phyloP scores from a whole-genome alignment of 202 grass and related monocot species.

The Cymbopogon flexuosus region DNA sequence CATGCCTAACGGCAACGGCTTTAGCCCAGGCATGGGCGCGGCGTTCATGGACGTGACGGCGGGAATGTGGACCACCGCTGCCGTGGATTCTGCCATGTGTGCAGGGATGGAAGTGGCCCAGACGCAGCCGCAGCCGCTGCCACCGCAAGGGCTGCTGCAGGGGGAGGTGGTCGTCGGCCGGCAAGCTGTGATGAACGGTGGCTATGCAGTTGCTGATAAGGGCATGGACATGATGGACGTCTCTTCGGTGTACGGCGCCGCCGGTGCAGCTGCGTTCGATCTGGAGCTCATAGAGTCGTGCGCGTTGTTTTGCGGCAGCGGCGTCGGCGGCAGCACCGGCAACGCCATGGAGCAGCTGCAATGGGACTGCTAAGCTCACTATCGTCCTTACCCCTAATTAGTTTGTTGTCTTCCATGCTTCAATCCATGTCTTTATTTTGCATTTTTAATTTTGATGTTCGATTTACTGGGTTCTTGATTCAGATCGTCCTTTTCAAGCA shows the following conservation, averaged over 20 bases:
- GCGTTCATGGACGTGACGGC: constrained; percentile 58
- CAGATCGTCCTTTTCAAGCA: constrained; percentile 23
- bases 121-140: constrained; percentile 23
- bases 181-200: constrained; percentile 27
- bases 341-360: constrained; percentile 75
- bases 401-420: constrained; percentile 11
- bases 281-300: constrained; percentile 85
- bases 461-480: constrained; percentile 26
- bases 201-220: constrained; percentile 31
- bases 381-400: constrained; percentile 38
- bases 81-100: constrained; percentile 25
- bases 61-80: constrained; percentile 50
- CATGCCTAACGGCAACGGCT: constrained; percentile 45
- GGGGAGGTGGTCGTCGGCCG: constrained; percentile 7
- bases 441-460: constrained; percentile 29
- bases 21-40: constrained; percentile 32
- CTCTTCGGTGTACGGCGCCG: constrained; percentile 44
- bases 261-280: constrained; percentile 49
- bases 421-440: constrained; percentile 35
- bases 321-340: constrained; percentile 5
- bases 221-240: constrained; percentile 58
- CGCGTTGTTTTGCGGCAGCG: constrained; percentile 43
- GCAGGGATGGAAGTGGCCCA: constrained; percentile 29
- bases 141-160: constrained; percentile 17
- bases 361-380: constrained; percentile 78